Evolutionary conservation across 352 stramenopile genomes (phyloP).

Genomic region (Albugo laibachii): DNA sequence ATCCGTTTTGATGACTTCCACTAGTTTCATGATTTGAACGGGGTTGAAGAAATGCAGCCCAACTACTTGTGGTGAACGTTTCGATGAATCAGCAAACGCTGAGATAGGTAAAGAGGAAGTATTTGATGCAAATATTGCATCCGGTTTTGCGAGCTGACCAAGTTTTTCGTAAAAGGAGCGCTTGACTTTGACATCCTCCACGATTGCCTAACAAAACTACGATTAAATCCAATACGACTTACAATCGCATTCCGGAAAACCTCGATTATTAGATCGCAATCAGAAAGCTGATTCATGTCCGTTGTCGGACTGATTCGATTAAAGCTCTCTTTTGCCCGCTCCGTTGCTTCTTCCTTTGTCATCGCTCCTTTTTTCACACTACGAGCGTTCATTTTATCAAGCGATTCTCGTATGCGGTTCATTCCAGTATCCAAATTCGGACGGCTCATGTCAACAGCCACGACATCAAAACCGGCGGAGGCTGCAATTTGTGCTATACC

Average conservation of each 20-base stretch:
- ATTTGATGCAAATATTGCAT: slow-evolving; percentile 93
- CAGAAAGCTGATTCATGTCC: slow-evolving; percentile 58
- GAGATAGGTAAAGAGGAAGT: slow-evolving; percentile 88
- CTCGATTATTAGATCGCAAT: slow-evolving; percentile 93
- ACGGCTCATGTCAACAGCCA: slow-evolving; percentile 60
- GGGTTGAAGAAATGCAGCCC: slow-evolving; percentile 99
- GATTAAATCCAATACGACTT: background rate
- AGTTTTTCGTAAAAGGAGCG: slow-evolving; percentile 88
- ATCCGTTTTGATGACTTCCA: slow-evolving; percentile 93
- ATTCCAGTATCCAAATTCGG: slow-evolving; percentile 62
- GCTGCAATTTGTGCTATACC: slow-evolving; percentile 91
- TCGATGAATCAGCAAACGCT: slow-evolving; percentile 87
- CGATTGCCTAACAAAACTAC: slow-evolving; percentile 48
- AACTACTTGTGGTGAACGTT: slow-evolving; percentile 82
- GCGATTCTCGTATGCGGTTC: slow-evolving; percentile 82
- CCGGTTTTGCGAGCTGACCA: slow-evolving; percentile 73
- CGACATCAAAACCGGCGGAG: slow-evolving; percentile 62
- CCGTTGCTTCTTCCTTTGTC: slow-evolving; percentile 49
- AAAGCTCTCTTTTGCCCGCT: slow-evolving; percentile 36
- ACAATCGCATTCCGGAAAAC: background rate
- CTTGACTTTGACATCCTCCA: slow-evolving; percentile 92
- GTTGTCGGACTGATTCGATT: slow-evolving; percentile 80
- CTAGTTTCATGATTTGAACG: slow-evolving; percentile 88
- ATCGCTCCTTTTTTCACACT: slow-evolving; percentile 81
- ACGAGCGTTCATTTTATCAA: slow-evolving; percentile 75